Evolutionary conservation across 2,329 filamentous ascomycete species (phyloP), one percentile per base, ranked within the genome.

Genomic region (Ilyonectria mors-panacis): DNA sequence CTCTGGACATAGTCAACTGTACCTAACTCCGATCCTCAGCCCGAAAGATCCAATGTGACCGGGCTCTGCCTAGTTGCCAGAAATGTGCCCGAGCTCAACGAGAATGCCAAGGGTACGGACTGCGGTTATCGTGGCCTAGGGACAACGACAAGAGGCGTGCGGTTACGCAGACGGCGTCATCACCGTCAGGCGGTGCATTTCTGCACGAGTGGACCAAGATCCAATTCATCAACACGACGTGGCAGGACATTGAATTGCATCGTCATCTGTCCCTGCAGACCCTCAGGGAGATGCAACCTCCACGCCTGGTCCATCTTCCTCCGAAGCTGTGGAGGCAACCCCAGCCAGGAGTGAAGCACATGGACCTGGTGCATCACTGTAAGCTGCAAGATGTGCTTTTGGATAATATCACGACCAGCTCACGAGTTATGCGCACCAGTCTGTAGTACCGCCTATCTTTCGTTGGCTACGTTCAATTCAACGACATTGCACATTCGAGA

Each of bases 1-100:
- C 42, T n/a, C 26, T 12, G 30, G 6, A 3, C 5, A 17, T 58
- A 23, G n/a, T n/a, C 13, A 33, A 23, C 15, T 13, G 13, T 28
- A 7, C 17, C 60, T 71, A 51, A 71, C 21, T 23, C 9, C 12
- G 3, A 12, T 9, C n/a, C 26, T 9, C 47, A 73, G 72, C 51
- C 26, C 71, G 72, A n/a, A 73, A 65, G 55, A 54, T 74, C n/a
- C 66, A 60, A 21, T 74, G 72, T 17, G 72, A 74, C n/a, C 53
- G 68, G 13, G 21, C 26, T 3, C 58, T 63, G 1, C 71, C 72
- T 1, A 21, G 17, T 0, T 74, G 72, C 21, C 3, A 51, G 17
- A 71, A 53, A 35, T 74, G 72, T 19, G 26, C 37, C 2, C 62
- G 50, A 5, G 39, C 59, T 12, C 33, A 51, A 1, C 30, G 70